Evolutionary conservation across 2,329 filamentous ascomycete genomes (phyloP), one percentile per base, ranked within the genome.

Genomic region (Claviceps quebecensis): DNA sequence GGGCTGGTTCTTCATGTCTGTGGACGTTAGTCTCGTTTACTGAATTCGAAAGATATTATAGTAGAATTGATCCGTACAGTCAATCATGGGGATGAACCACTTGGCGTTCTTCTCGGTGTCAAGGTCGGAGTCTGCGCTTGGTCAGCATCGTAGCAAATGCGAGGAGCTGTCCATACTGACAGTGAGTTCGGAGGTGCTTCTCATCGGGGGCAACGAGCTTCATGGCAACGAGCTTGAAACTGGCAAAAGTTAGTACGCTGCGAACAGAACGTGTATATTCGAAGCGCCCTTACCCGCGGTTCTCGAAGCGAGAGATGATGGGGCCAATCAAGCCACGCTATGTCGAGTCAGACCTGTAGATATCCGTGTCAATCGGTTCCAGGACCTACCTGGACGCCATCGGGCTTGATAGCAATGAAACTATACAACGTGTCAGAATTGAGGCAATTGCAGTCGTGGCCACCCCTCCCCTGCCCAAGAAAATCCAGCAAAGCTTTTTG

Each of bases 351-450:
- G 48, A 38, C 29, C n/a, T 41, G 38, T 14, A 9, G 13, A 41
- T 17, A 16, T 3, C 40, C 29, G 22, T 44, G n/a, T 23, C 16
- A n/a, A 1, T 45, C 34, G 11, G 14, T 2, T 45, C 34, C 36
- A 16, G 8, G 53, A 29, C 75, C 62, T 84, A 95, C 89, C 84
- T 96, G 93, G 76, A 97, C 93, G 73, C 93, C 93, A 77, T 97
- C 93, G 65, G 91, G 93, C 89, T 98, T 98, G 83, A 98, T 88
- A 71, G 93, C 93, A 81, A 97, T 97, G 87, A 97, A 97, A 78
- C 91, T 97, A 61, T 14, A 49, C 26, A 52, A 55, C 55, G 44
- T 50, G 59, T 67, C 53, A 66, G 59, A n/a, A 37, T 19, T 17
- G 17, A 29, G 29, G 2, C n/a, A 37, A 56, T 53, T 44, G 26